Percentiles rank a stretch among this genome's conserved stretches.
phyloP scores from a whole-genome alignment of 225 moss, liverwort and hornwort genomes.

The Rhytidiadelphus loreus region DNA sequence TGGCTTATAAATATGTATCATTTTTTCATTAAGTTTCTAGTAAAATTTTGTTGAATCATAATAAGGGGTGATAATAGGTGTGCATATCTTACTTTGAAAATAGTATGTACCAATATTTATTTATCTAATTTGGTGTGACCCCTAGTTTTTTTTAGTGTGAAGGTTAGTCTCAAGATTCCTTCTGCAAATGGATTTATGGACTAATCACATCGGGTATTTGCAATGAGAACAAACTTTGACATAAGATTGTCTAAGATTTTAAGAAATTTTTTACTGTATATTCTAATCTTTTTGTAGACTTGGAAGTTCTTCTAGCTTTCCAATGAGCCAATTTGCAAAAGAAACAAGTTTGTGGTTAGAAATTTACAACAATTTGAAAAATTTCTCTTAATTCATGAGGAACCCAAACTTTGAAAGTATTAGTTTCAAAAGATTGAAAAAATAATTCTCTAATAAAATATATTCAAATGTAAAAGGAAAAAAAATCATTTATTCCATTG shows the following conservation, averaged over 20 bases:
- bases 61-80: not conserved
- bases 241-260: not conserved
- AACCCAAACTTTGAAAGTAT: not conserved
- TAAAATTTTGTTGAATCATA: not conserved
- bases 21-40: too few relatives aligned
- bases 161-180: fast-evolving
- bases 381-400: not conserved
- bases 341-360: not conserved
- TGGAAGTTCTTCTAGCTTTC: not conserved
- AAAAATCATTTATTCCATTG: not conserved
- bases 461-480: not conserved
- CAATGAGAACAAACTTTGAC: not conserved
- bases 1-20: too few relatives aligned
- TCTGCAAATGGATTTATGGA: not conserved
- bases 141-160: not conserved
- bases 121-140: not conserved
- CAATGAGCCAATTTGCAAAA: not conserved
- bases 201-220: not conserved
- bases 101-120: not conserved
- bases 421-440: not conserved
- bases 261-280: not conserved
- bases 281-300: not conserved
- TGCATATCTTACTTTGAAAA: not conserved
- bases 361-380: not conserved
- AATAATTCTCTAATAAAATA: not conserved